Conservation (phyloP, 2,329 filamentous ascomycete genomes). For the Lithohypha guttulata region DNA sequence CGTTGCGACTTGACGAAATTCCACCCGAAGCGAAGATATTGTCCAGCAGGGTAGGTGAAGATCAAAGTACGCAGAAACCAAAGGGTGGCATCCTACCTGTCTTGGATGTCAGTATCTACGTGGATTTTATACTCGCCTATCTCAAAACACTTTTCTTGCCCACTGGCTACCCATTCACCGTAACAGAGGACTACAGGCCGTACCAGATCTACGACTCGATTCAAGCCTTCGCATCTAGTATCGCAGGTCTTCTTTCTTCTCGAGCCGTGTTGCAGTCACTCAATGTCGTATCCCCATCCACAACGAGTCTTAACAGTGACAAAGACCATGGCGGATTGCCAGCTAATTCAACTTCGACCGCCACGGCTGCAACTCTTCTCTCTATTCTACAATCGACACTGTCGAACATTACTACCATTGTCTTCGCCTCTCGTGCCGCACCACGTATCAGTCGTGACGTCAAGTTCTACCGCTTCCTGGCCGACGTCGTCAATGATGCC, state of each 20-base stretch:
- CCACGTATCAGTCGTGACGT: constrained; percentile 79
- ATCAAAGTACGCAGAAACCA: no score
- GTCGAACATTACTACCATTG: constrained; percentile 70
- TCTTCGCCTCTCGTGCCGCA: constrained; percentile 74
- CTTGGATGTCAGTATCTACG: neutral
- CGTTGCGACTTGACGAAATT: constrained; percentile 2
- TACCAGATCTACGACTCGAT: constrained; percentile 50
- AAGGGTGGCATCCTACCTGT: no score
- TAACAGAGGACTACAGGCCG: constrained; percentile 62
- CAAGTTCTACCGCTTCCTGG: constrained; percentile 78
- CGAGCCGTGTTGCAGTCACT: constrained; percentile 67
- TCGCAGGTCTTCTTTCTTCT: constrained; percentile 67
- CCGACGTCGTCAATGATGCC: constrained; percentile 78
- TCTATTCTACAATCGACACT: constrained; percentile 74
- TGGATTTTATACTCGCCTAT: neutral
- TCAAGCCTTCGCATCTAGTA: constrained; percentile 74
- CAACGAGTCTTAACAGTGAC: constrained; percentile 29
- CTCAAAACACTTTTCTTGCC: constrained; percentile 57
- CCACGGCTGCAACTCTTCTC: constrained; percentile 70
- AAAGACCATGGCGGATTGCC: constrained; percentile 9
- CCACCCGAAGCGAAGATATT: no score
- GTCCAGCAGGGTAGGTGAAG: no score
- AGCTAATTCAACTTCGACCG: constrained; percentile 35
- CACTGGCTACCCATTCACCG: constrained; percentile 76
- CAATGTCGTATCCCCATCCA: constrained; percentile 74